phyloP scores from a whole-genome alignment of 208 protist species.

The Acanthamoeba royreba region DNA sequence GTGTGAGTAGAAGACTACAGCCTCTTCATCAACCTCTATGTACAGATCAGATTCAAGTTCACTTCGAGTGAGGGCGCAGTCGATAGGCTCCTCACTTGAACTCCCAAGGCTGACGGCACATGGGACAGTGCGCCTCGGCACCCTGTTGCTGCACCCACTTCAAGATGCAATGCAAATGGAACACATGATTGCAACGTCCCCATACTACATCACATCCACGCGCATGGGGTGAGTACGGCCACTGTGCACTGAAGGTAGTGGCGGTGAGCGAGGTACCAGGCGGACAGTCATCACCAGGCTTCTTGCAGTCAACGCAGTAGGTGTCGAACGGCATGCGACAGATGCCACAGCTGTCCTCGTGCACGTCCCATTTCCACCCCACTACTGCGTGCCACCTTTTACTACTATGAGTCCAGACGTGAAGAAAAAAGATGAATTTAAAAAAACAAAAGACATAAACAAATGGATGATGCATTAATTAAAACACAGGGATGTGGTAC shows the following conservation, averaged over 20 bases:
- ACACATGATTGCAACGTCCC: conserved; percentile 77
- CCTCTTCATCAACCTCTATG: not conserved
- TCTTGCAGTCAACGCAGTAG: conserved; percentile 74
- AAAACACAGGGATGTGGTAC: not conserved
- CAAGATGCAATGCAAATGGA: conserved; percentile 84
- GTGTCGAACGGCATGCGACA: conserved; percentile 76
- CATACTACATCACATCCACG: conserved; percentile 56
- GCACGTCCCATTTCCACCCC: conserved; percentile 73
- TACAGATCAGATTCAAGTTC: no score
- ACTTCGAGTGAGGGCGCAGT: not conserved
- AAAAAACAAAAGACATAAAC: no score
- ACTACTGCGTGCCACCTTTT: conserved; percentile 73
- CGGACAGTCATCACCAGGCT: conserved; percentile 78
- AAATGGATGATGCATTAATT: not conserved
- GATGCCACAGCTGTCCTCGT: conserved; percentile 81
- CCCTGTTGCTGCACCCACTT: conserved; percentile 73
- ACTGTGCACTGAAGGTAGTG: not conserved
- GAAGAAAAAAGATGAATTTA: no score
- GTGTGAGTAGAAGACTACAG: no score
- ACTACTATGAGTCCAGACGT: not conserved
- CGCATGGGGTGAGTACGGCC: not conserved
- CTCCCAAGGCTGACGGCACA: conserved; percentile 71
- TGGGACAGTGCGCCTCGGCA: conserved; percentile 54
- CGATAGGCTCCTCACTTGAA: conserved; percentile 41
- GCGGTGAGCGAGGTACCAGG: conserved; percentile 54